phyloP scores from a whole-genome alignment of 2,329 filamentous ascomycete species.

The Geosmithia morbida region DNA sequence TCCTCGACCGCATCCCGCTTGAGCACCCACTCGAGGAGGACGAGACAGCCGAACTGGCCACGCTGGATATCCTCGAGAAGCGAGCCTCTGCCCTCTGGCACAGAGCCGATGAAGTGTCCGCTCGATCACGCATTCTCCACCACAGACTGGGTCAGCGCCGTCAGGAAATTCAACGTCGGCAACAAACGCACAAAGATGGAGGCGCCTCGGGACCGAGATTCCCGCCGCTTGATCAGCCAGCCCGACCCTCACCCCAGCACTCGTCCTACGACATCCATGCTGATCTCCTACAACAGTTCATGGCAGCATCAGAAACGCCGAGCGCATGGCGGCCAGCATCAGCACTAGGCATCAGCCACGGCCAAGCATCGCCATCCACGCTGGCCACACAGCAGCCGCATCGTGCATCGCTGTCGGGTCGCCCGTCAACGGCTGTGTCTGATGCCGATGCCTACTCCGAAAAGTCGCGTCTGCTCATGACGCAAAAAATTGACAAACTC shows the following conservation, averaged over 20 bases:
- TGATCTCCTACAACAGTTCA: constrained; percentile 41
- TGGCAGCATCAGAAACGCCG: constrained; percentile 5
- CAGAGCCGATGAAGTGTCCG: constrained; percentile 58
- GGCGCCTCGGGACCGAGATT: constrained; percentile 7
- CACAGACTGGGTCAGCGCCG: constrained; percentile 43
- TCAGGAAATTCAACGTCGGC: constrained; percentile 14
- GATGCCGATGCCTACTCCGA: constrained; percentile 13
- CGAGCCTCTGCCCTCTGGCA: constrained; percentile 65
- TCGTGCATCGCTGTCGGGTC: constrained; percentile 5
- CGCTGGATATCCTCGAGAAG: constrained; percentile 70
- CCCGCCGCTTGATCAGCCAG: constrained; percentile 9
- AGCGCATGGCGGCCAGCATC: constrained; percentile 7
- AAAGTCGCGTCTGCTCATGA: constrained; percentile 41
- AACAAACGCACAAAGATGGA: constrained; percentile 11
- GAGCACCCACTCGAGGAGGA: constrained; percentile 73
- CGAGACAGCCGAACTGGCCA: constrained; percentile 72
- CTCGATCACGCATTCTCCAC: constrained; percentile 57
- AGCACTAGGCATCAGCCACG: constrained; percentile 9
- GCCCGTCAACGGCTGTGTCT: constrained; percentile 3
- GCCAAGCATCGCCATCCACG: constrained; percentile 11
- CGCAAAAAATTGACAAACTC: constrained; percentile 61
- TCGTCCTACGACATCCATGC: constrained; percentile 33
- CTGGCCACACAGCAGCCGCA: constrained; percentile 7
- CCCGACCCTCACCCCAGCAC: constrained; percentile 14
- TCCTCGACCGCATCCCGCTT: constrained; percentile 64